Percentiles rank a stretch among this genome's conserved stretches.
These are phyloP conservation scores for Tubosaeta sp. DNA, from an alignment of 768 basidiomycete genomes.

Conservation along the genomic window DNA sequence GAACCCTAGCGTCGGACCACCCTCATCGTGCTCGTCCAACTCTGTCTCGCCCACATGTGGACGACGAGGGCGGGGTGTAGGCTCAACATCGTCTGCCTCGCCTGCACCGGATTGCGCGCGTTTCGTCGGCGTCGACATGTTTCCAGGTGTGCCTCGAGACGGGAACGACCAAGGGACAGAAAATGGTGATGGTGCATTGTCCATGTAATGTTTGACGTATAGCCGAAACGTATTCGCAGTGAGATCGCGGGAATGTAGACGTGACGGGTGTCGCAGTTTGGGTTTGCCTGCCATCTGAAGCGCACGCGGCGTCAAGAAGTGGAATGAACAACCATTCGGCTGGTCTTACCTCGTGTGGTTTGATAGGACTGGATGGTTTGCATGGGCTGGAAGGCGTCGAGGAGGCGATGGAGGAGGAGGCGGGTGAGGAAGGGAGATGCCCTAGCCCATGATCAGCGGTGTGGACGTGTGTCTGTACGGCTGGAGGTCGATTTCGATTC, in stretches of 20 bases:
- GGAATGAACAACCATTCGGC: not conserved
- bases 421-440: constrained; percentile 20
- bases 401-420: constrained; percentile 19
- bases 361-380: constrained; percentile 23
- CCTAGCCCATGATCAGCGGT: not conserved
- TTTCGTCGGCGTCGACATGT: constrained; percentile 33
- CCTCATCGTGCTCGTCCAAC: not conserved
- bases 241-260: constrained; percentile 61
- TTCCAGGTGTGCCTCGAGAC: constrained; percentile 3
- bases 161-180: not conserved
- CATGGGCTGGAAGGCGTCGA: constrained; percentile 30
- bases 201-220: constrained; percentile 79
- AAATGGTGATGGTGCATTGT: constrained; percentile 37
- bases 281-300: constrained; percentile 21
- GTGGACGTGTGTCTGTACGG: not conserved
- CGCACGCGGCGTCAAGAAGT: not conserved
- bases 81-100: constrained; percentile 10
- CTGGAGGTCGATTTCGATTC: constrained; percentile 1
- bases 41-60: not conserved
- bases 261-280: constrained; percentile 69
- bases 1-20: constrained; percentile 41
- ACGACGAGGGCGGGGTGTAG: constrained; percentile 8
- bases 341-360: constrained; percentile 8
- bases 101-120: constrained; percentile 1
- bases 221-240: constrained; percentile 69